phyloP scores from a whole-genome alignment of 1,284 basidiomycete genomes.

The Naganishia cerealis region DNA sequence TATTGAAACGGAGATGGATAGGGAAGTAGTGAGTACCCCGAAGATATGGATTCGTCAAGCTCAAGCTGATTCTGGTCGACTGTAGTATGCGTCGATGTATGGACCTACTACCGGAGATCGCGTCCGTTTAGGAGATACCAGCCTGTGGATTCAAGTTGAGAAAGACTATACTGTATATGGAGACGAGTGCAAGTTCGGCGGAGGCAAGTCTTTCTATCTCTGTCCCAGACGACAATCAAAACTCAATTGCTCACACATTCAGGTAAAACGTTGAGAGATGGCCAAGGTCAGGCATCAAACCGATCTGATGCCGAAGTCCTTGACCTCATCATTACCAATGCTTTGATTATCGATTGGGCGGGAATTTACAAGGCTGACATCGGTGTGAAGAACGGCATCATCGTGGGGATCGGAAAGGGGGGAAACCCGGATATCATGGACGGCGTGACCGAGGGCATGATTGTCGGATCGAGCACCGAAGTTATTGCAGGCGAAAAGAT shows the following conservation, averaged over 20 bases:
- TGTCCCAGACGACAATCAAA: not conserved
- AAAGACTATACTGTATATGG: constrained; percentile 69
- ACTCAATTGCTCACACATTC: not conserved
- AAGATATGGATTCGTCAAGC: constrained; percentile 18
- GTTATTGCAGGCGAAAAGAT: constrained; percentile 90
- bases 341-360: constrained; percentile 88
- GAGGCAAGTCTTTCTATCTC: constrained; percentile 60
- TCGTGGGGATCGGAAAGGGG: constrained; percentile 89
- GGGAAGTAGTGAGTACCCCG: constrained; percentile 49
- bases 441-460: constrained; percentile 69
- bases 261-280: constrained; percentile 92
- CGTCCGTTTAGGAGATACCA: constrained; percentile 83
- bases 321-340: constrained; percentile 92
- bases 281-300: constrained; percentile 89
- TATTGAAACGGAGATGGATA: constrained; percentile 46
- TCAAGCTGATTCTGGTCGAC: constrained; percentile 5
- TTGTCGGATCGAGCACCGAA: constrained; percentile 85
- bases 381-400: constrained; percentile 80
- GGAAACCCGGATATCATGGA: constrained; percentile 96
- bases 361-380: constrained; percentile 99
- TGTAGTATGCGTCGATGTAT: constrained; percentile 79
- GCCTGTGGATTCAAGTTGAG: constrained; percentile 91
- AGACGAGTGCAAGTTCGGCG: constrained; percentile 97
- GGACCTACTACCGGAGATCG: constrained; percentile 91
- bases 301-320: constrained; percentile 68